phyloP scores from a whole-genome alignment of 2,329 filamentous ascomycete genomes.

The Monosporascus cannonballus region DNA sequence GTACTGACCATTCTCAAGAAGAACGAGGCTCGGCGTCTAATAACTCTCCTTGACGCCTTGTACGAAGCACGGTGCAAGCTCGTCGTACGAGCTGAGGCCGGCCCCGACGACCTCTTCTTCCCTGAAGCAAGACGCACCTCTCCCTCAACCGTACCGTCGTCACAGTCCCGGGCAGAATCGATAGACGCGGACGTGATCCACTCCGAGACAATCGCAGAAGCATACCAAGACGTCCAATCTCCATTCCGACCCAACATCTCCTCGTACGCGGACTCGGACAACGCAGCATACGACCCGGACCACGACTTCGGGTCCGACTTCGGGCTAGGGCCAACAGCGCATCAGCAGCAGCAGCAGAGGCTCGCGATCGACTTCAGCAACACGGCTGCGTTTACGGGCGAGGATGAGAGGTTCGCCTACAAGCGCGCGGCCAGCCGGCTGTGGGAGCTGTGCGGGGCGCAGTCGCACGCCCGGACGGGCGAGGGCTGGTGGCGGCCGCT shows the following conservation, averaged over 20 bases:
- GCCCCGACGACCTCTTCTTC: slow-evolving; percentile 73
- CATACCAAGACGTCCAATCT: slow-evolving; percentile 70
- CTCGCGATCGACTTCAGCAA: slow-evolving; percentile 59
- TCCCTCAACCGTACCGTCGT: slow-evolving; percentile 27
- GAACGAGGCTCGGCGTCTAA: slow-evolving; percentile 75
- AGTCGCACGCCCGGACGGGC: slow-evolving; percentile 62
- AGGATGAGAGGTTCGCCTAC: slow-evolving; percentile 78
- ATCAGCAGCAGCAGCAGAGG: slow-evolving; percentile 18
- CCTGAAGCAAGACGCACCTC: slow-evolving; percentile 43
- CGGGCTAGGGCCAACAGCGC: slow-evolving; percentile 22
- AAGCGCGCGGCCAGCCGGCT: slow-evolving; percentile 70
- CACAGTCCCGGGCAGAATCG: slow-evolving; percentile 14
- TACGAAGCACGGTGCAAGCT: slow-evolving; percentile 80
- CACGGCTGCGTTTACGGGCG: slow-evolving; percentile 64
- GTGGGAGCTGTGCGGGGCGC: slow-evolving; percentile 72
- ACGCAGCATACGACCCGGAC: slow-evolving; percentile 47
- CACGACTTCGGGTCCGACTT: slow-evolving; percentile 47
- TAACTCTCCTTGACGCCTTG: slow-evolving; percentile 72
- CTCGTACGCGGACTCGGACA: slow-evolving; percentile 47
- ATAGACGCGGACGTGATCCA: slow-evolving; percentile 47
- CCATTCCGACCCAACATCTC: slow-evolving; percentile 77
- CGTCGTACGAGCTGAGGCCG: slow-evolving; percentile 58
- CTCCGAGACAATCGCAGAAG: slow-evolving; percentile 63
- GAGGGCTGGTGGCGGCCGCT: slow-evolving; percentile 65
- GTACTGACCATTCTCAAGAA: slow-evolving; percentile 62